Conservation (phyloP, 257 asterid genomes). For the Fraxinus pennsylvanica region DNA sequence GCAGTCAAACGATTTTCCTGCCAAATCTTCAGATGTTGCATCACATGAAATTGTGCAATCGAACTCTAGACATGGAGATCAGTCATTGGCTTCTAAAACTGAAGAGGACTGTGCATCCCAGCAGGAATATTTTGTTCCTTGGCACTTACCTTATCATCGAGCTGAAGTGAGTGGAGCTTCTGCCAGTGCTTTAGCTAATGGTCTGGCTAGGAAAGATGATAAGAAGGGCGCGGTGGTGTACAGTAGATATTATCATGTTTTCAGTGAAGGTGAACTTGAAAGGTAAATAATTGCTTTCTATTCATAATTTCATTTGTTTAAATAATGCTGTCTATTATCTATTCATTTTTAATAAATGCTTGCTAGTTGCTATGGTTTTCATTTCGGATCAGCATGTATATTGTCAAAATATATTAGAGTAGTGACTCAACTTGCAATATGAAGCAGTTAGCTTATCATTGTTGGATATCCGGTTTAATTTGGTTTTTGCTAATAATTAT, state of each 20-base stretch:
- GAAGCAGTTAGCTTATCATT: not conserved
- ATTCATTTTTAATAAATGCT: not conserved
- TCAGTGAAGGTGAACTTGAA: slow-evolving; percentile 98
- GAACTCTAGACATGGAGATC: slow-evolving; percentile 23
- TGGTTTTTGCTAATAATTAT: not conserved
- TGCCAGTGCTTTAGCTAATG: slow-evolving; percentile 71
- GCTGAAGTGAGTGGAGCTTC: slow-evolving; percentile 95
- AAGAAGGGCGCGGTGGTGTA: slow-evolving; percentile 92
- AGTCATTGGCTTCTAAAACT: slow-evolving; percentile 26
- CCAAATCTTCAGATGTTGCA: slow-evolving; percentile 25
- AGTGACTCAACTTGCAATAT: not conserved
- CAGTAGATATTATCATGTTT: slow-evolving; percentile 92
- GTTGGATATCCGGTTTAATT: not conserved
- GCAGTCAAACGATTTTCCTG: slow-evolving; percentile 18
- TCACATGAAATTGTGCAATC: slow-evolving; percentile 25
- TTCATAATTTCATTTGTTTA: not conserved
- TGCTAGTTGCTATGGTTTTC: not conserved
- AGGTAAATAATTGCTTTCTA: slow-evolving; percentile 45
- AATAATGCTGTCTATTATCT: not conserved
- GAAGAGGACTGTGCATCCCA: slow-evolving; percentile 39
- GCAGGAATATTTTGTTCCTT: slow-evolving; percentile 93
- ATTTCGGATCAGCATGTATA: not conserved
- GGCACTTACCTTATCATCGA: slow-evolving; percentile 98
- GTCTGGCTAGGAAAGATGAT: slow-evolving; percentile 93
- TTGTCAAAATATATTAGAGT: not conserved